phyloP scores from a whole-genome alignment of 176 grass and related monocot genomes.

The Thinopyrum elongatum region DNA sequence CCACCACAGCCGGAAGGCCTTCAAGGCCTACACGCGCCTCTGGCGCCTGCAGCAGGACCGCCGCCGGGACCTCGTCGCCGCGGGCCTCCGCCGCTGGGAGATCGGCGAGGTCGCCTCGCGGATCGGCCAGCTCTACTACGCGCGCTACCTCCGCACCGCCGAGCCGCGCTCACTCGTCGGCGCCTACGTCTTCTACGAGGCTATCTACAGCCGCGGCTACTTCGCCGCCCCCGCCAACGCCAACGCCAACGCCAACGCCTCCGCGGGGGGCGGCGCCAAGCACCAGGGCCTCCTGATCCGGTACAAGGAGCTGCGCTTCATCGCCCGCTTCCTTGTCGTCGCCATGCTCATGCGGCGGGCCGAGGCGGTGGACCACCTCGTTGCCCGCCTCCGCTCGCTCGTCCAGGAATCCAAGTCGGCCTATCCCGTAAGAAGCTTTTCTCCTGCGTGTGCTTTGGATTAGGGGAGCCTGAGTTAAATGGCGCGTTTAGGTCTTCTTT shows the following conservation, averaged over 20 bases:
- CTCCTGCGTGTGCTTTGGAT: neutral
- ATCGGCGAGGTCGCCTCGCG: conserved; percentile 96
- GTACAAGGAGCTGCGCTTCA: conserved; percentile 93
- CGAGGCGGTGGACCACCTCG: conserved; percentile 74
- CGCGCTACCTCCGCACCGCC: conserved; percentile 90
- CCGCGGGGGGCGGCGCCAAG: conserved; percentile 21
- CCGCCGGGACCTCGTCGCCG: conserved; percentile 63
- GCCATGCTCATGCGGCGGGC: conserved; percentile 70
- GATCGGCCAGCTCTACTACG: conserved; percentile 99
- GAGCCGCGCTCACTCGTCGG: conserved; percentile 90
- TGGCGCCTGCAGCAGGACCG: conserved; percentile 85
- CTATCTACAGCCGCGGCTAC: conserved; percentile 84
- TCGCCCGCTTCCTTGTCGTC: conserved; percentile 80
- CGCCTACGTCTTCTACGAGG: conserved; percentile 99
- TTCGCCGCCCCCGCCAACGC: conserved; percentile 46
- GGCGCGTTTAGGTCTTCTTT: neutral
- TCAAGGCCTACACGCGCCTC: conserved; percentile 96
- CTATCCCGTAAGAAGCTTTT: conserved; percentile 60
- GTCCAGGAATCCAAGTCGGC: conserved; percentile 72
- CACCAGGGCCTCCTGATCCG: conserved; percentile 62
- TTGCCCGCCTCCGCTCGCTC: conserved; percentile 61
- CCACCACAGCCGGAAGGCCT: conserved; percentile 81
- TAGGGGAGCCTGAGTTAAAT: neutral
- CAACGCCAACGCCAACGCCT: conserved; percentile 12
- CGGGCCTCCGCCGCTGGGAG: conserved; percentile 77